phyloP scores from a whole-genome alignment of 148 eudicot genomes.

The Linanthus parryae region DNA sequence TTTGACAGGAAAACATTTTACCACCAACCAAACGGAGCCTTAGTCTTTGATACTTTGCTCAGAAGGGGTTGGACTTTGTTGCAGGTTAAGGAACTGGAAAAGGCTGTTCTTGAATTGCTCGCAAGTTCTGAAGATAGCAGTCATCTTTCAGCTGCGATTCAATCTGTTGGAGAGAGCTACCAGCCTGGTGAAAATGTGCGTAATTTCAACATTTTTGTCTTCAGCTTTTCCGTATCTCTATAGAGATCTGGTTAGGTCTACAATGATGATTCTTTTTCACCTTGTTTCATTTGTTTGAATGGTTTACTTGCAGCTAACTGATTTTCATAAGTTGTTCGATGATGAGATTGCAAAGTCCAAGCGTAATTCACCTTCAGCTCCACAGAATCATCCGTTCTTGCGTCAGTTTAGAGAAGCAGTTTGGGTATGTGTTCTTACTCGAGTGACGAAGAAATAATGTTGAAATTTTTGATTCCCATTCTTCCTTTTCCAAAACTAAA shows the following conservation, averaged over 20 bases:
- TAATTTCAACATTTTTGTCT: too few species aligned
- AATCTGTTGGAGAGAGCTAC: constrained; percentile 48
- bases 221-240: too few species aligned
- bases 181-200: constrained; percentile 50
- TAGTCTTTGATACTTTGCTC: too few species aligned
- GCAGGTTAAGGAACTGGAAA: constrained; percentile 81
- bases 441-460: too few species aligned
- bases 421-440: constrained; percentile 54
- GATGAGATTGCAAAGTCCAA: constrained; percentile 45
- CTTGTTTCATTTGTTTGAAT: too few species aligned
- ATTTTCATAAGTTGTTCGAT: constrained; percentile 54
- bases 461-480: too few species aligned
- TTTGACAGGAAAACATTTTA: too few species aligned
- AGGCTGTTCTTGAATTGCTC: constrained; percentile 45
- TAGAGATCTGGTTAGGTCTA: too few species aligned
- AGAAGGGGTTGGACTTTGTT: background rate
- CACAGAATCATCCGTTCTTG: constrained; percentile 26
- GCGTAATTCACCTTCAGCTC: constrained; percentile 30
- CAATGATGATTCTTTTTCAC: too few species aligned
- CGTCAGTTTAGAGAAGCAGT: constrained; percentile 80
- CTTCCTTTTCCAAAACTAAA: too few species aligned
- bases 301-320: constrained; percentile 61
- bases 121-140: constrained; percentile 48
- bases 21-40: too few species aligned
- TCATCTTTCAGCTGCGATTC: constrained; percentile 46